These are phyloP conservation scores for Xylariomycetidae sp. DNA, from an alignment of 2,329 filamentous ascomycete genomes.

Conservation along the genomic window DNA sequence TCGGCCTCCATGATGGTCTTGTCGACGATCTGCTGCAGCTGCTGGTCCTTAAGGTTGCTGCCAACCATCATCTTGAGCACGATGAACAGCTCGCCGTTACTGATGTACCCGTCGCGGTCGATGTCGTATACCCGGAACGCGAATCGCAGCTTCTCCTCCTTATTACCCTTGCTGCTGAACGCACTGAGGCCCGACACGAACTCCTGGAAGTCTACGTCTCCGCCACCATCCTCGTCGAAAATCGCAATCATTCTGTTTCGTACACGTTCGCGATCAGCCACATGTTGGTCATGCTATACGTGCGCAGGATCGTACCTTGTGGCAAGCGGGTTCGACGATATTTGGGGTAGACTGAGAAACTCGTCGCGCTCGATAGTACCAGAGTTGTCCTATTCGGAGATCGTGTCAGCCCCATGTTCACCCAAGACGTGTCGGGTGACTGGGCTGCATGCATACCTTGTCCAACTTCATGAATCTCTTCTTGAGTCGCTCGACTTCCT, in stretches of 20 bases:
- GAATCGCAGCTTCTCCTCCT: constrained; percentile 96
- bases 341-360: constrained; percentile 93
- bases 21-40: constrained; percentile 98
- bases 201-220: constrained; percentile 97
- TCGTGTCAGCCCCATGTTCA: background rate
- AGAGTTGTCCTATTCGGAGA: constrained; percentile 70
- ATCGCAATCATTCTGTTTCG: constrained; percentile 99
- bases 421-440: too few species aligned
- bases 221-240: constrained; percentile 96
- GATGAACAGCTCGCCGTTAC: constrained; percentile 97
- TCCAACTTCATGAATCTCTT: constrained; percentile 99
- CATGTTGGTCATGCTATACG: background rate
- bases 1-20: constrained; percentile 99
- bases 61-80: constrained; percentile 99
- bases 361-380: constrained; percentile 98
- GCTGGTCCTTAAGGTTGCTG: constrained; percentile 97
- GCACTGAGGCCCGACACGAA: constrained; percentile 93
- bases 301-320: constrained; percentile 60
- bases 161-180: constrained; percentile 97
- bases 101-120: constrained; percentile 96
- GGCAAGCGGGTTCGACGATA: constrained; percentile 94
- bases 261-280: constrained; percentile 1
- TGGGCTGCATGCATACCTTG: too few species aligned
- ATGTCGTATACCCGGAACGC: constrained; percentile 99
- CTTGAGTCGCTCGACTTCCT: constrained; percentile 90